These are phyloP conservation scores for Sarcomyxa edulis DNA, from an alignment of 768 basidiomycete genomes.

Conservation along the genomic window DNA sequence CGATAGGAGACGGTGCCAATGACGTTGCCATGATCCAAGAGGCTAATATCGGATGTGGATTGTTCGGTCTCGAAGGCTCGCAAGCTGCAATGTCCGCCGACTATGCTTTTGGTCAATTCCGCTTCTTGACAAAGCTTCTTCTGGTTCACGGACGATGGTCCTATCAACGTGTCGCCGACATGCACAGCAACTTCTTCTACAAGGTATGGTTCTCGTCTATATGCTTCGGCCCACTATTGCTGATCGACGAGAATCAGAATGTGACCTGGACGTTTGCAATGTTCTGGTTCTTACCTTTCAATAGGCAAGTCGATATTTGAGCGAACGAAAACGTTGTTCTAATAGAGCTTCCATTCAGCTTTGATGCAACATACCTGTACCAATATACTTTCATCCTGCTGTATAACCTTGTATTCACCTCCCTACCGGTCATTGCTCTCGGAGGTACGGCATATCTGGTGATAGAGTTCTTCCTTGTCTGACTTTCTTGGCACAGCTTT, in stretches of 20 bases:
- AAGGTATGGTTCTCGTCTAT: constrained; percentile 51
- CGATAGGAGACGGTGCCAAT: constrained; percentile 96
- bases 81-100: constrained; percentile 99
- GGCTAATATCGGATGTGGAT: constrained; percentile 94
- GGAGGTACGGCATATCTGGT: constrained; percentile 53
- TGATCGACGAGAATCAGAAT: constrained; percentile 42
- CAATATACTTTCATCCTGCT: constrained; percentile 92
- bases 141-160: constrained; percentile 97
- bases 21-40: constrained; percentile 99
- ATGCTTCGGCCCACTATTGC: not conserved
- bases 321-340: too few relatives aligned
- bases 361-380: constrained; percentile 92
- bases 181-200: constrained; percentile 98
- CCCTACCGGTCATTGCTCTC: constrained; percentile 84
- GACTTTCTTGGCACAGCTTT: constrained; percentile 49
- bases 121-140: constrained; percentile 85
- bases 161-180: constrained; percentile 92
- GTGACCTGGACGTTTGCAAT: constrained; percentile 90
- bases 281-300: constrained; percentile 93
- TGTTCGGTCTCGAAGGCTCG: constrained; percentile 91
- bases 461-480: constrained; percentile 1
- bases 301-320: constrained; percentile 65
- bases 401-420: constrained; percentile 91
- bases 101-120: constrained; percentile 96
- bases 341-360: too few relatives aligned